phyloP scores from a whole-genome alignment of 2,329 filamentous ascomycete species.

The Colletotrichum sp. region DNA sequence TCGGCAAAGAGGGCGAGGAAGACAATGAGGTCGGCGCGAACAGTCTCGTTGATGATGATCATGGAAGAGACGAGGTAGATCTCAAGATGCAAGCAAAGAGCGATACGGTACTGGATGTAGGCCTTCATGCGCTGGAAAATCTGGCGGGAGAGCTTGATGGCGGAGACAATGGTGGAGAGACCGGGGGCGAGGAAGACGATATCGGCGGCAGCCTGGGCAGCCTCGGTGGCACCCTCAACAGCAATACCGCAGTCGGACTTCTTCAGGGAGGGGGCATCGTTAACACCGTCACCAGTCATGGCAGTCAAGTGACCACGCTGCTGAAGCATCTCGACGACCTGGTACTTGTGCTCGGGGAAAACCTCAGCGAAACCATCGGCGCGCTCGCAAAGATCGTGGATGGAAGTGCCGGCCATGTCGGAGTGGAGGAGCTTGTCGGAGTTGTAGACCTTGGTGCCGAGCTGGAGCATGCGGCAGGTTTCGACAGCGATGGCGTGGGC shows the following conservation, averaged over 20 bases:
- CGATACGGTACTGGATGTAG: slow-evolving; percentile 80
- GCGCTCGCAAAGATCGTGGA: slow-evolving; percentile 79
- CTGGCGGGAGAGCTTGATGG: slow-evolving; percentile 76
- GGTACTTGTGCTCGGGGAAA: slow-evolving; percentile 79
- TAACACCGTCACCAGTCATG: slow-evolving; percentile 80
- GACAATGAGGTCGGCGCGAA: slow-evolving; percentile 75
- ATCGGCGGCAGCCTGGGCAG: slow-evolving; percentile 74
- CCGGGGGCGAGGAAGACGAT: slow-evolving; percentile 78
- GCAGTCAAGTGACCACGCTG: slow-evolving; percentile 75
- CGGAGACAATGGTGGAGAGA: slow-evolving; percentile 73
- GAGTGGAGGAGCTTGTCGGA: slow-evolving; percentile 79
- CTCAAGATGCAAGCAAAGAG: slow-evolving; percentile 75
- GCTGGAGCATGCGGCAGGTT: slow-evolving; percentile 82
- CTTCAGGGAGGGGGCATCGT: slow-evolving; percentile 76
- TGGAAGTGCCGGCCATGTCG: slow-evolving; percentile 74
- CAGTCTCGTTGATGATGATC: slow-evolving; percentile 81
- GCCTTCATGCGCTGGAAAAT: slow-evolving; percentile 83
- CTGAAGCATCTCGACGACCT: slow-evolving; percentile 78
- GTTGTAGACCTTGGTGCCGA: slow-evolving; percentile 83
- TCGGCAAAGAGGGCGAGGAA: slow-evolving; percentile 83
- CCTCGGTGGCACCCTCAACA: slow-evolving; percentile 74
- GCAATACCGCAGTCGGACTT: slow-evolving; percentile 79
- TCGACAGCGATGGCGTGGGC: slow-evolving; percentile 82
- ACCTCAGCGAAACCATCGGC: slow-evolving; percentile 78
- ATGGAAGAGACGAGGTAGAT: slow-evolving; percentile 80